Base-by-base conservation (phyloP, 106 monocot species). In the Acorus gramineus region DNA sequence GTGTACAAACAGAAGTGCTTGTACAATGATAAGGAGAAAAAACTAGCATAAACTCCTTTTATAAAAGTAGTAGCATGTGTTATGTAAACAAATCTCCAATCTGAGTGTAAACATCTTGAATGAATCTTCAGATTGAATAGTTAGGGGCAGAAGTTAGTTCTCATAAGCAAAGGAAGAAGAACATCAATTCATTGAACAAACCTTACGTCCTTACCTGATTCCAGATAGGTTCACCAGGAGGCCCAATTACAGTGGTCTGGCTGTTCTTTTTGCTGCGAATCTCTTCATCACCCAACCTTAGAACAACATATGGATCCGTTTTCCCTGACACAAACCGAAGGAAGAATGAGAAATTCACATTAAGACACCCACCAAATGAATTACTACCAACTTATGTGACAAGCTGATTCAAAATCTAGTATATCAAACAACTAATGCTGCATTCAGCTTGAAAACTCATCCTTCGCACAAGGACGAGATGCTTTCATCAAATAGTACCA, bases 261-360 rank as follows among this genome's bases (percentile, higher is more conserved):
- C 94, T 95, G 72, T 95, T 95, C 58, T 80, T 95, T 74, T 95
- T 95, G 66, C 94, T 95, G 61, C 77, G 83, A 73, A 95, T 84
- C 48, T 64, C 78, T 82, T 95, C 90, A 72, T 95, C 82, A 56
- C 78, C 94, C 59, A 95, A 77, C 47, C 75, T 90, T 66, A 95
- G 60, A 57, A 86, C 73, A 73, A 95, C 94, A 78, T 90, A 90
- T 56, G 94, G 94, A 84, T 95, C 94, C 3, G 94, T 90, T 69
- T 95, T 95, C 11, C 84, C 94, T 95, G 86, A 50, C 53, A 71
- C 44, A 48, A 12, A 51, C 3, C 5, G 13, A 63, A 44, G 52
- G 4, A 57, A 42, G 47, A 48, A 47, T 5, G 28, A 4, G 9
- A 7, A 43, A 8, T 43, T 7, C 28, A 28, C 1, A 1, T 28